These are phyloP conservation scores for Ogataea paraovalis DNA, from an alignment of 805 yeast genomes.

Conservation along the genomic window DNA sequence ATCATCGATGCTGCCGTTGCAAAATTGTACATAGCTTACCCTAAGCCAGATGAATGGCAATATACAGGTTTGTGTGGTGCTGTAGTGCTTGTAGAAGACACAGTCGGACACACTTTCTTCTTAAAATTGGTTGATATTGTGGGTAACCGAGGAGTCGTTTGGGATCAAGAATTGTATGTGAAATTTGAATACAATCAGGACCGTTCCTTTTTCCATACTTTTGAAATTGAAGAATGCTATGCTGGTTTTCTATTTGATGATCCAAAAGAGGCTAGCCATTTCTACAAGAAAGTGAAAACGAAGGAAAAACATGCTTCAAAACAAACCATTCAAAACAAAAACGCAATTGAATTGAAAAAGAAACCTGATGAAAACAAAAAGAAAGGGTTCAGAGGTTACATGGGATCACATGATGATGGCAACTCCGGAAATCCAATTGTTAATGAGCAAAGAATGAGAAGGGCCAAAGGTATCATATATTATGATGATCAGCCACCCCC, in stretches of 20 bases:
- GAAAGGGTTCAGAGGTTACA: slow-evolving; percentile 67
- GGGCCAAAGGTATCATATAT: slow-evolving; percentile 57
- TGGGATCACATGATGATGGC: slow-evolving; percentile 20
- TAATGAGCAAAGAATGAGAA: slow-evolving; percentile 52
- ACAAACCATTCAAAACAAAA: slow-evolving; percentile 79
- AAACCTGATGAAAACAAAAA: slow-evolving; percentile 34
- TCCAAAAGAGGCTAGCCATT: slow-evolving; percentile 80
- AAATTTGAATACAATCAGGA: slow-evolving; percentile 91
- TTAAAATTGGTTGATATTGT: slow-evolving; percentile 81
- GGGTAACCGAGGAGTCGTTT: slow-evolving; percentile 81
- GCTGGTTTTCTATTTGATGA: slow-evolving; percentile 90
- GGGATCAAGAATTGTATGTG: slow-evolving; percentile 95
- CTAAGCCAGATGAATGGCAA: slow-evolving; percentile 75
- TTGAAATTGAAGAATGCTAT: slow-evolving; percentile 86
- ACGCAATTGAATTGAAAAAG: slow-evolving; percentile 77
- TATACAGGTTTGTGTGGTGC: slow-evolving; percentile 92
- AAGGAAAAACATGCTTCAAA: slow-evolving; percentile 84
- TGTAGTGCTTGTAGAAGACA: slow-evolving; percentile 78
- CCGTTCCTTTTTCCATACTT: slow-evolving; percentile 89
- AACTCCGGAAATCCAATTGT: slow-evolving; percentile 7
- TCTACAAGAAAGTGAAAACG: slow-evolving; percentile 68
- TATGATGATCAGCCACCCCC: slow-evolving; percentile 80
- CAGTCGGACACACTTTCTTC: slow-evolving; percentile 92
- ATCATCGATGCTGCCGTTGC: slow-evolving; percentile 90
- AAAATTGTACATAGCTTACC: slow-evolving; percentile 83